Evolutionary conservation across 108 stramenopile genomes (phyloP).

Genomic region (Nannochloropsis salina): DNA sequence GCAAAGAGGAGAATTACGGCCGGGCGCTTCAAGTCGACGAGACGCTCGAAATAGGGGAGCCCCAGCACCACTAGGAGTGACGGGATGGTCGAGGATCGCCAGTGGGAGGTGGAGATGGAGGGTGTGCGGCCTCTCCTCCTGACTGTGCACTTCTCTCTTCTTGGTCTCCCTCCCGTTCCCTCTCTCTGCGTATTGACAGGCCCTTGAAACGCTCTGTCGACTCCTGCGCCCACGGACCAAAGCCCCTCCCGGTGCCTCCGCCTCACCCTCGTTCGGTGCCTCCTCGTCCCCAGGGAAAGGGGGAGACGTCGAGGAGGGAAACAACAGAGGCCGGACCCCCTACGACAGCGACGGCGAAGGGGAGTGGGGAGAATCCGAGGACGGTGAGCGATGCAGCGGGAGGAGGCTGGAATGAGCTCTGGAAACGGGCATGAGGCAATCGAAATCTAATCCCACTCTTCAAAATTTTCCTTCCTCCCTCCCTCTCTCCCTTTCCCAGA

Average conservation of each 20-base stretch:
- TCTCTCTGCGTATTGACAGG: background rate
- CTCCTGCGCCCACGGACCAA: background rate
- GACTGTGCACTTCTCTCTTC: background rate
- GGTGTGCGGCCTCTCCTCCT: too few species aligned
- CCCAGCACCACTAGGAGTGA: too few species aligned
- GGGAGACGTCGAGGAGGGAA: background rate
- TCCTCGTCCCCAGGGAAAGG: background rate
- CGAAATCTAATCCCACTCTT: too few species aligned
- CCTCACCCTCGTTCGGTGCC: background rate
- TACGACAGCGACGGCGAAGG: background rate
- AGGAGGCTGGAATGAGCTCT: too few species aligned
- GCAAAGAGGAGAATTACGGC: background rate
- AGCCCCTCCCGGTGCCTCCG: background rate
- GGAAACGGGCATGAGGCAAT: too few species aligned
- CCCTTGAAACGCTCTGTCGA: background rate
- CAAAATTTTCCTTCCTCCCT: background rate
- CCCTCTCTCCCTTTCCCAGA: background rate
- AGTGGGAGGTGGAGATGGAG: too few species aligned
- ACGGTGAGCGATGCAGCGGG: background rate
- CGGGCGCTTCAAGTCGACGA: too few species aligned
- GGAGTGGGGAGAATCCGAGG: background rate
- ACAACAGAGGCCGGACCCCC: background rate
- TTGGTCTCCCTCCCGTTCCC: background rate
- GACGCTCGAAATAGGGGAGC: too few species aligned
- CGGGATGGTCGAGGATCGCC: too few species aligned